Percentiles rank a stretch among this genome's conserved stretches.
These are phyloP conservation scores for Monilinia fructigena DNA, from an alignment of 2,329 filamentous ascomycete species.

Conservation along the genomic window DNA sequence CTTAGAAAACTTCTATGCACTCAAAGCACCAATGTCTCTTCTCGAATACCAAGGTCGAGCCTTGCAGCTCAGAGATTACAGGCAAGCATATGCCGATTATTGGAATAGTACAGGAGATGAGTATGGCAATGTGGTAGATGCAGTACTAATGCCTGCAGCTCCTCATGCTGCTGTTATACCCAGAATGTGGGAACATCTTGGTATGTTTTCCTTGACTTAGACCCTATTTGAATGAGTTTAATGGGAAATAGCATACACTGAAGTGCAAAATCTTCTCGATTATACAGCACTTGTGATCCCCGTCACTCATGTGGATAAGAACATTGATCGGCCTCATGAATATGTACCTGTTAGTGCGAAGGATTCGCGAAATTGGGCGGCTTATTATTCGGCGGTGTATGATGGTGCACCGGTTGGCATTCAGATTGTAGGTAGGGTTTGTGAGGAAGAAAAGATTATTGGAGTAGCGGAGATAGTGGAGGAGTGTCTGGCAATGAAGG, in stretches of 20 bases:
- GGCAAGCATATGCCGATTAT: conserved; percentile 44
- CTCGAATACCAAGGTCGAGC: conserved; percentile 22
- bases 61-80: conserved; percentile 13
- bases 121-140: conserved; percentile 49
- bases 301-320: conserved; percentile 47
- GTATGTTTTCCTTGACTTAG: not conserved
- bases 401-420: conserved; percentile 51
- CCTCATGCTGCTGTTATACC: conserved; percentile 45
- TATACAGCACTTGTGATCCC: conserved; percentile 59
- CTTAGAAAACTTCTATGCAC: not conserved
- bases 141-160: conserved; percentile 49
- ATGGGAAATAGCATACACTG: conserved; percentile 48
- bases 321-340: conserved; percentile 41
- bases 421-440: conserved; percentile 51
- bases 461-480: conserved; percentile 39
- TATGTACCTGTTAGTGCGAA: conserved; percentile 45
- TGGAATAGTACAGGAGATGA: conserved; percentile 26
- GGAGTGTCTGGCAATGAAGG: conserved; percentile 25
- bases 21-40: conserved; percentile 16
- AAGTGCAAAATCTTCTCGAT: conserved; percentile 62
- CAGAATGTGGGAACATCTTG: conserved; percentile 27
- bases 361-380: conserved; percentile 47
- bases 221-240: not conserved
- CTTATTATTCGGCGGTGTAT: conserved; percentile 47
- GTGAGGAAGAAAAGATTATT: conserved; percentile 56